phyloP scores from a whole-genome alignment of 2,329 filamentous ascomycete species.

The Cryphonectria carpinicola region DNA sequence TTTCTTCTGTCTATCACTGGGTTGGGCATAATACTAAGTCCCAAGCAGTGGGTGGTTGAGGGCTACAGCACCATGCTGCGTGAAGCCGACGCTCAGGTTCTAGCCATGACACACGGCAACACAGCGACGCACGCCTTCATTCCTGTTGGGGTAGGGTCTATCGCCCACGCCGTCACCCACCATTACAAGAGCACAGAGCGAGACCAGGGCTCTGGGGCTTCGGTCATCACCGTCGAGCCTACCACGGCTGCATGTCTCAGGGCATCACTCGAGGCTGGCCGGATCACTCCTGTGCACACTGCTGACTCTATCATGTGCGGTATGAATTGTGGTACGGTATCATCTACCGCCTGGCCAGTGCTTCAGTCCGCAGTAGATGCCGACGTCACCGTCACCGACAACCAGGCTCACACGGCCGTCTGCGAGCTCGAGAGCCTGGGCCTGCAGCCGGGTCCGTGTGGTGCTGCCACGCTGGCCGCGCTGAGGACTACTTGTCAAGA shows the following conservation, averaged over 20 bases:
- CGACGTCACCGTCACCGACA: conserved; percentile 62
- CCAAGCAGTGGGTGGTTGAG: conserved; percentile 69
- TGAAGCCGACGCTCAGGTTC: conserved; percentile 68
- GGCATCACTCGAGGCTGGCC: conserved; percentile 54
- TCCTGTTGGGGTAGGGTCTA: conserved; percentile 73
- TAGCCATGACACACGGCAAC: conserved; percentile 40
- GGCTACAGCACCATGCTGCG: conserved; percentile 75
- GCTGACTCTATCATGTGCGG: conserved; percentile 72
- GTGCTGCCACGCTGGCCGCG: conserved; percentile 61
- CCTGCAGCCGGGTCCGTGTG: conserved; percentile 64
- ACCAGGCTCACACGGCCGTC: conserved; percentile 63
- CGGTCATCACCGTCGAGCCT: conserved; percentile 71
- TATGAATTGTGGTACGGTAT: conserved; percentile 73
- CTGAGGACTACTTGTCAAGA: conserved; percentile 37
- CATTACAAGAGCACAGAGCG: conserved; percentile 58
- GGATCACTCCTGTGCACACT: conserved; percentile 55
- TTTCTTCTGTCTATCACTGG: neutral
- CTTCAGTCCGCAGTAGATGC: conserved; percentile 63
- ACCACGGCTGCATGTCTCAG: conserved; percentile 64
- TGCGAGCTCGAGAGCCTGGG: conserved; percentile 52
- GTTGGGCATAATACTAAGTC: conserved; percentile 20
- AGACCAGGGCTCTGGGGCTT: conserved; percentile 32
- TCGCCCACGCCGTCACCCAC: conserved; percentile 69
- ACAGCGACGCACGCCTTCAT: conserved; percentile 58
- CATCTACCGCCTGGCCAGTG: conserved; percentile 65